A percentile compares a stretch with the other conserved stretches of the same genome.
Conservation (phyloP, 1,284 basidiomycete species). For the Tremellales sp. region DNA sequence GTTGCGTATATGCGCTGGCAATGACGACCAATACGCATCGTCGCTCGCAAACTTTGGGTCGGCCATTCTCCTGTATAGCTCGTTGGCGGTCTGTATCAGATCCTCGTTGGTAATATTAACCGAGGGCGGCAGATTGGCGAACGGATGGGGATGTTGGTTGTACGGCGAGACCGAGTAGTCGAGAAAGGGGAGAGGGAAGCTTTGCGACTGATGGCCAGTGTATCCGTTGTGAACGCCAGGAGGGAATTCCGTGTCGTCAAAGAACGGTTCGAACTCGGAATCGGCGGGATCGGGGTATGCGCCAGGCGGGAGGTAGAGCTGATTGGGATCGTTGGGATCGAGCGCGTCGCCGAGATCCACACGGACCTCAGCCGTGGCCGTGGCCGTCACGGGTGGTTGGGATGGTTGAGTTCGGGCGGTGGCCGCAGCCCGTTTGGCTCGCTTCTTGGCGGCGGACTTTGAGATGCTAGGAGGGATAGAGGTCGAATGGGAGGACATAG, state of each 20-base stretch:
- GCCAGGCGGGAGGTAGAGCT: conserved; percentile 6
- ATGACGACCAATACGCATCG: conserved; percentile 58
- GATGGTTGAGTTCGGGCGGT: conserved; percentile 9
- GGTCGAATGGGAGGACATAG: conserved; percentile 35
- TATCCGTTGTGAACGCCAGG: conserved; percentile 14
- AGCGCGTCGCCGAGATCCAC: conserved; percentile 1
- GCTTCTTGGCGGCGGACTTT: conserved; percentile 47
- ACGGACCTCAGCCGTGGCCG: not conserved
- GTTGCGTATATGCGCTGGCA: conserved; percentile 55
- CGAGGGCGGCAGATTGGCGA: conserved; percentile 26
- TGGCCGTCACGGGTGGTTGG: not conserved
- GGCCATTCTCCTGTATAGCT: conserved; percentile 49
- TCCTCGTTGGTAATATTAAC: conserved; percentile 48
- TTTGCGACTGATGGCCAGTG: conserved; percentile 12
- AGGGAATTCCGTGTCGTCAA: conserved; percentile 26
- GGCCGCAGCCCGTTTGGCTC: conserved; percentile 43
- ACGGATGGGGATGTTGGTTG: conserved; percentile 26
- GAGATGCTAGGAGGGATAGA: conserved; percentile 33
- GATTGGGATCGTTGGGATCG: not conserved
- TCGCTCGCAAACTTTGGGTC: conserved; percentile 51
- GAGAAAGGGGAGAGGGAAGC: conserved; percentile 23
- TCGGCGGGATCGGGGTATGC: conserved; percentile 5
- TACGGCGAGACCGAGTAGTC: conserved; percentile 22
- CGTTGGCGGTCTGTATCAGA: conserved; percentile 48
- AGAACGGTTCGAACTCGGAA: conserved; percentile 5